Conservation (phyloP, 306 rosid species). For the Delonix regia region DNA sequence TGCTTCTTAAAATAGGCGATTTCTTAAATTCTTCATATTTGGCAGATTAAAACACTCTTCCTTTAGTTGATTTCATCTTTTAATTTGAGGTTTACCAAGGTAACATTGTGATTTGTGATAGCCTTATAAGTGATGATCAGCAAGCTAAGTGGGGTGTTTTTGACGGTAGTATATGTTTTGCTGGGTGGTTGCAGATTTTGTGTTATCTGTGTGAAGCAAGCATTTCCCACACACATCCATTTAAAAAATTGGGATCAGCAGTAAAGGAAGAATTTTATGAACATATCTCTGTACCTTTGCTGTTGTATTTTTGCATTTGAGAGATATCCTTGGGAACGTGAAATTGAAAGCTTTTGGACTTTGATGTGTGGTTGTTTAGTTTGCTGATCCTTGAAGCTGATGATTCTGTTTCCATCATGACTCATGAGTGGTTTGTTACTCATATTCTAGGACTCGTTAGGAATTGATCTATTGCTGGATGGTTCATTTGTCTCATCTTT, state of each 20-base stretch:
- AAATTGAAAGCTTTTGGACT: neutral
- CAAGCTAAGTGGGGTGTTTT: constrained; percentile 5
- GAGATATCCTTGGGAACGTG: neutral
- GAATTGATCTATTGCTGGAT: neutral
- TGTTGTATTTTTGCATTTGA: neutral
- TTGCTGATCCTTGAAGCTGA: neutral
- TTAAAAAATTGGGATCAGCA: neutral
- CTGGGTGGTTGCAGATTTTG: constrained; percentile 28
- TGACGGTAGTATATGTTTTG: neutral
- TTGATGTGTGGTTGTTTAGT: neutral
- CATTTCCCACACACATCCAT: neutral
- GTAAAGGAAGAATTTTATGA: neutral
- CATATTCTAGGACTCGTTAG: neutral
- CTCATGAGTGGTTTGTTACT: neutral
- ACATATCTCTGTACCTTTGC: neutral
- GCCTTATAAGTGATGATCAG: neutral
- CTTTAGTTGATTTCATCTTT: constrained; percentile 11
- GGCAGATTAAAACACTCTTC: neutral
- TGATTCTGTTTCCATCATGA: neutral
- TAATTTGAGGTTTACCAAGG: neutral
- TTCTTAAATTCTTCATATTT: neutral
- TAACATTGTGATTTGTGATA: neutral
- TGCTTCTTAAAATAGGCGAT: neutral
- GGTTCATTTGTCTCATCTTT: neutral
- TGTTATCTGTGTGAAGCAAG: neutral